These are phyloP conservation scores for Picochlorum sp. DNA, from an alignment of 139 green algal genomes.

Conservation along the genomic window DNA sequence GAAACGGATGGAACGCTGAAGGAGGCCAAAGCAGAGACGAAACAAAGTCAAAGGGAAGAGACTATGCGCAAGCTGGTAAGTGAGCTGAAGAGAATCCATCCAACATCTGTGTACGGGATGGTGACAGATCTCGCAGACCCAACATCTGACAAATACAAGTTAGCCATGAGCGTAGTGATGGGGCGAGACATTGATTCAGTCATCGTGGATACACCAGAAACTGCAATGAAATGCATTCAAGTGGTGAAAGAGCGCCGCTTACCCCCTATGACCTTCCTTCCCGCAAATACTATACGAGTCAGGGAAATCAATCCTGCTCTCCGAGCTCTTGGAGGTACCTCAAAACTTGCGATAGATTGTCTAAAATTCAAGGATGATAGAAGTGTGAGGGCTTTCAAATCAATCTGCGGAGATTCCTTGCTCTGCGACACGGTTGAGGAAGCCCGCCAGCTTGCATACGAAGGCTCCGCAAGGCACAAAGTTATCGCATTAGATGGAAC, in stretches of 20 bases:
- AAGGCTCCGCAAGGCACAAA: slow-evolving; percentile 46
- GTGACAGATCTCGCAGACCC: slow-evolving; percentile 72
- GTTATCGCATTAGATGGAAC: slow-evolving; percentile 81
- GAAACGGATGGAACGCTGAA: slow-evolving; percentile 56
- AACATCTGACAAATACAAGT: slow-evolving; percentile 65
- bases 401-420: slow-evolving; percentile 68
- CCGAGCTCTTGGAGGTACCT: slow-evolving; percentile 60
- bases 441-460: slow-evolving; percentile 63
- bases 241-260: slow-evolving; percentile 50
- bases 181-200: slow-evolving; percentile 82
- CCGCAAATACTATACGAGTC: slow-evolving; percentile 22
- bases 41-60: slow-evolving; percentile 56
- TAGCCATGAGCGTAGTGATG: slow-evolving; percentile 80
- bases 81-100: slow-evolving; percentile 58
- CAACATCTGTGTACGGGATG: slow-evolving; percentile 62
- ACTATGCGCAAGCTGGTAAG: slow-evolving; percentile 48
- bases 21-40: slow-evolving; percentile 56
- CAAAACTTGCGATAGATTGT: slow-evolving; percentile 75
- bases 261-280: slow-evolving; percentile 82
- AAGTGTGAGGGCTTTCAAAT: slow-evolving; percentile 50
- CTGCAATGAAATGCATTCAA: slow-evolving; percentile 68
- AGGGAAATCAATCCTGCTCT: slow-evolving; percentile 72
- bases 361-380: slow-evolving; percentile 56
- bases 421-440: slow-evolving; percentile 81
- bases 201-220: slow-evolving; percentile 68